phyloP scores from a whole-genome alignment of 2,329 filamentous ascomycete species.

The Celoporthe dispersa region DNA sequence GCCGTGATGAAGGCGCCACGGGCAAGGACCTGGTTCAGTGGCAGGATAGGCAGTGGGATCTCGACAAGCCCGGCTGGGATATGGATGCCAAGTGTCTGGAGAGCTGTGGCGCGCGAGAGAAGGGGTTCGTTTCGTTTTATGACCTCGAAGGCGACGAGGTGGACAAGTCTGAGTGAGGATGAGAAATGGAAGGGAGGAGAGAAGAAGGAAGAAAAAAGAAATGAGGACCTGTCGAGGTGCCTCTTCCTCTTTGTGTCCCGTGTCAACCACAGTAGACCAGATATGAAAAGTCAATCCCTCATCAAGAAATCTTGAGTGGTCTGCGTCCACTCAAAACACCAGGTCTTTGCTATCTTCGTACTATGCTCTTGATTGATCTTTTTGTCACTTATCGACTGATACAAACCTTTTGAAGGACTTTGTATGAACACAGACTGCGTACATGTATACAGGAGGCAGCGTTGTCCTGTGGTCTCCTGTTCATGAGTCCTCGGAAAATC shows the following conservation, averaged over 20 bases:
- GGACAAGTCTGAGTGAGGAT: not conserved
- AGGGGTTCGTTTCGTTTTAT: conserved; percentile 10
- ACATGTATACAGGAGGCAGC: no score
- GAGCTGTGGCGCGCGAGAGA: conserved; percentile 7
- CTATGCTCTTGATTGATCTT: not conserved
- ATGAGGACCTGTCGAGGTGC: not conserved
- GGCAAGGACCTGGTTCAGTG: not conserved
- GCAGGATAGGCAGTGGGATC: conserved; percentile 24
- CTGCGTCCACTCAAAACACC: not conserved
- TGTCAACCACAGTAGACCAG: not conserved
- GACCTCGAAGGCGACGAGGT: not conserved
- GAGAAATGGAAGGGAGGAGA: not conserved
- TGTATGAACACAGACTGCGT: no score
- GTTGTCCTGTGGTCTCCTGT: no score
- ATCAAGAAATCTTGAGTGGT: not conserved
- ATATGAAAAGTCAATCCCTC: not conserved
- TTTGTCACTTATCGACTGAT: no score
- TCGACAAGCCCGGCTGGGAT: conserved; percentile 27
- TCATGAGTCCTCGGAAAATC: no score
- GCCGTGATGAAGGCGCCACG: not conserved
- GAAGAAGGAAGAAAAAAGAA: not conserved
- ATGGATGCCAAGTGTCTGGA: conserved; percentile 19
- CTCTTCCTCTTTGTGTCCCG: not conserved
- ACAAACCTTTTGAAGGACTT: no score
- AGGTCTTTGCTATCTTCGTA: not conserved